These are phyloP conservation scores for Monosporascus sp. DNA, from an alignment of 2,329 filamentous ascomycete species.

Conservation along the genomic window DNA sequence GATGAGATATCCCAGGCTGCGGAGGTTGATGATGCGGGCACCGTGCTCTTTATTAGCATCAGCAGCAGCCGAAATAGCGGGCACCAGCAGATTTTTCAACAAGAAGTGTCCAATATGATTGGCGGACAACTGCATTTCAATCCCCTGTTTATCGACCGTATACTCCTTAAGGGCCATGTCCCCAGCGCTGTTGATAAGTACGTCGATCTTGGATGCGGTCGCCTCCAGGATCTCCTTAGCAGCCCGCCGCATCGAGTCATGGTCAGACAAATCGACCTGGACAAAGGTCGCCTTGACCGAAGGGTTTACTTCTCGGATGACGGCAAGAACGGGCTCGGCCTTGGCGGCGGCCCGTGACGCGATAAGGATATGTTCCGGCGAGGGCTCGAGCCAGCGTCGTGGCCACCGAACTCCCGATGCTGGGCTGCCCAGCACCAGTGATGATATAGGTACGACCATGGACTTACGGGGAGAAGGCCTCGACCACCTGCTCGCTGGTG, in stretches of 20 bases:
- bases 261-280: constrained; percentile 17
- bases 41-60: constrained; percentile 15
- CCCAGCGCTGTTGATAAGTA: constrained; percentile 18
- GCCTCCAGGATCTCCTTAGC: constrained; percentile 12
- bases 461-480: constrained; percentile 14
- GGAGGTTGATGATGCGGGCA: constrained; percentile 31
- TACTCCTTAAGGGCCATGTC: constrained; percentile 19
- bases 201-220: constrained; percentile 14
- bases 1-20: constrained; percentile 1
- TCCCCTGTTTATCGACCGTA: constrained; percentile 18
- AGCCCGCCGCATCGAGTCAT: constrained; percentile 14
- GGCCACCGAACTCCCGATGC: constrained; percentile 18
- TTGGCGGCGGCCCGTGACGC: constrained; percentile 16
- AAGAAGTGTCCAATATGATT: constrained; percentile 46
- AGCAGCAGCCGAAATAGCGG: constrained; percentile 32
- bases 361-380: constrained; percentile 18
- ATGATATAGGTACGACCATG: constrained; percentile 17
- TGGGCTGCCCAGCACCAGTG: constrained; percentile 15
- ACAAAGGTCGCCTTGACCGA: constrained; percentile 17
- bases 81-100: constrained; percentile 39
- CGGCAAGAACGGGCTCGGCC: constrained; percentile 13
- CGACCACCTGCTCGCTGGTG: constrained; percentile 18
- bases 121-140: constrained; percentile 36
- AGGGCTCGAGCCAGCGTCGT: constrained; percentile 10
- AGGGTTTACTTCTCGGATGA: constrained; percentile 13